Conservation (phyloP, 192 early-diverging fungal species). For the Coemansia reversa region DNA sequence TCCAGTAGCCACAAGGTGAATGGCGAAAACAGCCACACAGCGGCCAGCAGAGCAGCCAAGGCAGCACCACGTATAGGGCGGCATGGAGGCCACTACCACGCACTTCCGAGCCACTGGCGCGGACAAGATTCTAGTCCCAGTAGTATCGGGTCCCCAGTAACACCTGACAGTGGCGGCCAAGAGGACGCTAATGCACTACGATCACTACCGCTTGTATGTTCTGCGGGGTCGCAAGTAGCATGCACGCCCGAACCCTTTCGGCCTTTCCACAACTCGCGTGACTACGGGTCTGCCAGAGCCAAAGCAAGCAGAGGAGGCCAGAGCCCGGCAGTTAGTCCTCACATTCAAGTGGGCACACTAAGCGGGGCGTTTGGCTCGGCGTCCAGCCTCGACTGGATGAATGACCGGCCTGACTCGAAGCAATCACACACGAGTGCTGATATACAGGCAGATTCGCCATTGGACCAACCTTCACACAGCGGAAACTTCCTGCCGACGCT, state of each 20-base stretch:
- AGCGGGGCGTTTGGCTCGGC: conserved; percentile 46
- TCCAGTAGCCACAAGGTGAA: conserved; percentile 7
- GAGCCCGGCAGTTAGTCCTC: conserved; percentile 27
- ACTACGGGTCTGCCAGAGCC: conserved; percentile 19
- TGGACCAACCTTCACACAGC: conserved; percentile 23
- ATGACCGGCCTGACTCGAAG: conserved; percentile 43
- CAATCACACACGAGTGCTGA: conserved; percentile 41
- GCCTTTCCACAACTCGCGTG: conserved; percentile 24
- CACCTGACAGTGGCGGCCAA: conserved; percentile 35
- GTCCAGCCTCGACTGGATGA: conserved; percentile 43
- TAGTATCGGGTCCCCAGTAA: conserved; percentile 45
- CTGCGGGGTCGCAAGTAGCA: conserved; percentile 15
- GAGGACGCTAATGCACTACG: conserved; percentile 17
- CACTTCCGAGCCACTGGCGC: conserved; percentile 55
- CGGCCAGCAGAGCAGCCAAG: conserved; percentile 5
- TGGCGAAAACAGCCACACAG: neutral
- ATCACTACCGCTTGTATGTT: conserved; percentile 4
- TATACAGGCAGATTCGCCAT: conserved; percentile 44
- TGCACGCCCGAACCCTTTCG: conserved; percentile 20
- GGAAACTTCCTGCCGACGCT: conserved; percentile 38
- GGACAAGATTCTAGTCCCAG: conserved; percentile 47
- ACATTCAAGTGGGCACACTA: conserved; percentile 24
- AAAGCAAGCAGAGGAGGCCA: conserved; percentile 8
- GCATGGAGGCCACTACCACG: conserved; percentile 39
- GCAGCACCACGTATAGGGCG: conserved; percentile 29